Base-by-base conservation (phyloP, 768 basidiomycete genomes). In the Podaxis carcinomalis region DNA sequence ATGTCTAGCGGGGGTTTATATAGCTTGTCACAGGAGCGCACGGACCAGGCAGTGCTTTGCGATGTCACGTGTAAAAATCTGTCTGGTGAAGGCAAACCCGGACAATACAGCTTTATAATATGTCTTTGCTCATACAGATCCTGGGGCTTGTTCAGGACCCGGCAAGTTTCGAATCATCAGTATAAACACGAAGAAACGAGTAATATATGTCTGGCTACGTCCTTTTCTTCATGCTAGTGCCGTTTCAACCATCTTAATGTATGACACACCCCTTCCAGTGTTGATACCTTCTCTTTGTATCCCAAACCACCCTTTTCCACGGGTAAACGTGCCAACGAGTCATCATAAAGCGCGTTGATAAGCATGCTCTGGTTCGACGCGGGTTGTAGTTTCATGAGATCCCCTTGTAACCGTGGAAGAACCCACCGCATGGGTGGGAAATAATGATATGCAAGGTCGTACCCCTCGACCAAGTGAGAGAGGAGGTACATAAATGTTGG, bases 401-500 rank as follows among this genome's bases (percentile, higher is more conserved):
- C 83, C 36, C 81, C 78, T n/a, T 72, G 65, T 14, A 87, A 56
- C 0, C 75, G 61, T 7, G 83, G 82, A 46, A 86, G 68, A 40
- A 75, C 25, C 28, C 68, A 69, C 35, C 71, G 77, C 36, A 54
- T 2, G 6, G 21, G 42, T 85, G 62, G 13, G 59, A 63, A 32
- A 65, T 63, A 13, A 5, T 54, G 52, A 11, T 23, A 39, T 19
- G 36, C 32, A 13, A 54, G 71, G 67, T 87, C 82, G 68, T 84
- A 80, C 25, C 66, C 64, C 68, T 89, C 87, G 32, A 92, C 73
- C 11, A 83, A 35, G 50, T 86, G 77, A 40, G 88, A 77, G 21
- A 90, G 28, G 14, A 77, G 62, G 19, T 92, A 79, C 84, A 91
- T 84, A 23, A 78, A 32, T 0, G 88, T 89, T 4, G 86, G 78